Evolutionary conservation across 345 rosid genomes (phyloP).

Genomic region (Corchorus capsularis): DNA sequence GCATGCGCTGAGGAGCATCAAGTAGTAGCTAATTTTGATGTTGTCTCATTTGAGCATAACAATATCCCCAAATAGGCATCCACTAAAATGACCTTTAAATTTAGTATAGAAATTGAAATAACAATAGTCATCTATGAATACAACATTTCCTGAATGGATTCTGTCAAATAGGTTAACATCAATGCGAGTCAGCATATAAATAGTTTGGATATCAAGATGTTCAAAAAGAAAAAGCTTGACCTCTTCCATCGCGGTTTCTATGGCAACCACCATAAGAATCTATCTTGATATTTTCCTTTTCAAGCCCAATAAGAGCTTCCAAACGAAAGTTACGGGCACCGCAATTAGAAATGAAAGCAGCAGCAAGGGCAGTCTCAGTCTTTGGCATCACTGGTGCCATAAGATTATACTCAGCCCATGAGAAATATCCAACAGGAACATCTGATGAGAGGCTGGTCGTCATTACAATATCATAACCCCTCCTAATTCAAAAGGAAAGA

Average conservation of each 20-base stretch:
- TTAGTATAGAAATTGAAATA: too few species aligned
- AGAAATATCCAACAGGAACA: constrained; percentile 98
- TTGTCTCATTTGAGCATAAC: neutral
- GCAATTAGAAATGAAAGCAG: constrained; percentile 96
- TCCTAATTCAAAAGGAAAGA: constrained; percentile 45
- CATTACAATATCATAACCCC: constrained; percentile 78
- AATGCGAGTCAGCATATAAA: too few species aligned
- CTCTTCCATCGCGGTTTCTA: constrained; percentile 75
- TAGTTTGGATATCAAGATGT: neutral
- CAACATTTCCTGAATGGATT: too few species aligned
- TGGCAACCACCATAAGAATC: constrained; percentile 96
- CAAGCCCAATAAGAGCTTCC: constrained; percentile 81
- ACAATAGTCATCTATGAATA: too few species aligned
- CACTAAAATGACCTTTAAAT: too few species aligned
- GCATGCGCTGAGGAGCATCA: neutral
- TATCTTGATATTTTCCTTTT: constrained; percentile 53
- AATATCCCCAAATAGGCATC: too few species aligned
- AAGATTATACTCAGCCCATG: constrained; percentile 97
- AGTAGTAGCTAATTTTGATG: neutral
- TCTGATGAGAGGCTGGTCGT: constrained; percentile 98
- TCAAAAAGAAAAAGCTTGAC: constrained; percentile 32
- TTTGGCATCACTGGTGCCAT: constrained; percentile 91
- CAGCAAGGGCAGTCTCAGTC: constrained; percentile 83
- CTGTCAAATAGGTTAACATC: too few species aligned
- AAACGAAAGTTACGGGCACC: constrained; percentile 87